These are phyloP conservation scores for Hypoxylon subgilvum DNA, from an alignment of 495 filamentous ascomycete species.

Conservation along the genomic window DNA sequence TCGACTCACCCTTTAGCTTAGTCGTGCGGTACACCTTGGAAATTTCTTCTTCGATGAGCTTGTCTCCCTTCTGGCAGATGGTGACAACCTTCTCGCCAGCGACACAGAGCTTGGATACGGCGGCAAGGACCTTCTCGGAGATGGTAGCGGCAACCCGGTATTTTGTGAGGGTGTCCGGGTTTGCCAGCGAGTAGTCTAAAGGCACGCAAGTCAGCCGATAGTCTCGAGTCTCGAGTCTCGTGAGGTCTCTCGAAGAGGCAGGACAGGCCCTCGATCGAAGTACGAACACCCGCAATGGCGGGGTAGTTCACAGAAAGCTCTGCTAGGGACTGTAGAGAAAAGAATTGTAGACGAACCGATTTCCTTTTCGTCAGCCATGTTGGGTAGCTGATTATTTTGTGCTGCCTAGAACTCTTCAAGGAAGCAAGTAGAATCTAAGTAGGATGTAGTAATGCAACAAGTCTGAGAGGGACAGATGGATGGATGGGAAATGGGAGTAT, in stretches of 20 bases:
- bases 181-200: slow-evolving; percentile 89
- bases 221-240: slow-evolving; percentile 17
- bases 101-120: slow-evolving; percentile 78
- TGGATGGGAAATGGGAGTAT: slow-evolving; percentile 19
- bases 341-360: slow-evolving; percentile 29
- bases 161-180: slow-evolving; percentile 97
- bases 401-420: no score
- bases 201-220: slow-evolving; percentile 17
- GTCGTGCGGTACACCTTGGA: slow-evolving; percentile 98
- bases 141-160: slow-evolving; percentile 96
- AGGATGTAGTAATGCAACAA: background rate
- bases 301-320: slow-evolving; percentile 32
- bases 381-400: slow-evolving; percentile 1
- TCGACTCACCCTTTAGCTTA: slow-evolving; percentile 84
- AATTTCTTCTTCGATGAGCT: slow-evolving; percentile 90
- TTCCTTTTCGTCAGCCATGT: slow-evolving; percentile 37
- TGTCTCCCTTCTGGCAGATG: slow-evolving; percentile 93
- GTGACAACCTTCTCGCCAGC: slow-evolving; percentile 90
- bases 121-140: slow-evolving; percentile 90
- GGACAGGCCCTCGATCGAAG: slow-evolving; percentile 9
- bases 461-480: background rate
- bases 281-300: slow-evolving; percentile 16
- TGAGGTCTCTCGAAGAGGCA: slow-evolving; percentile 6
- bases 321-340: background rate
- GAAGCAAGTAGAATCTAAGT: slow-evolving; percentile 8